Evolutionary conservation across 805 yeast genomes (phyloP), one percentile per base, ranked within the genome.

Genomic region (Tetrapisispora nanseiensis): DNA sequence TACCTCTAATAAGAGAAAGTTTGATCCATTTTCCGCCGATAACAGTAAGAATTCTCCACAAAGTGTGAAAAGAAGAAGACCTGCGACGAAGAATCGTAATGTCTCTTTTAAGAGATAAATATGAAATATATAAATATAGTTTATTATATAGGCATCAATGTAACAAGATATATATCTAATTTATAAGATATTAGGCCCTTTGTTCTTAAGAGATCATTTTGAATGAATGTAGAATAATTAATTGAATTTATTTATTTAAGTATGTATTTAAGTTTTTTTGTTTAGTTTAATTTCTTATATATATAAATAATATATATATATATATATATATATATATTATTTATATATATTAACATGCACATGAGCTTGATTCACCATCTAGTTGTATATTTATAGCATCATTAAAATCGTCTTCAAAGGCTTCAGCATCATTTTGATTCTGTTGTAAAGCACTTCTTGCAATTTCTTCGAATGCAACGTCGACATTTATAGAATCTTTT

Each of bases 381-480:
- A 90, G 75, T 59, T 86, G 92, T 55, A 90, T 90, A 63, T 90
- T 90, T 50, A 90, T 90, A 20, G 97, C 97, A 64, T 90, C 97
- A 37, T 92, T 83, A 62, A 87, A 90, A 64, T 90, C 97, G 56
- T 89, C 96, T 52, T 80, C 81, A 56, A 82, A 87, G 45, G 86
- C 96, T 55, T 85, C 85, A 42, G 84, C 82, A 43, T 63, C 67
- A 30, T 63, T 61, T 47, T 64, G 62, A 61, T 87, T 96, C 65
- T 90, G 97, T 62, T 87, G 95, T 55, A 90, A 70, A 0, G 97
- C 98, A 68, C 86, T 86, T 56, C 95, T 76, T 26, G 96, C 96
- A 54, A 90, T 85, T 33, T 89, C 95, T 62, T 92, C 97, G 58
- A 90, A 90, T 3, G 97, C 97, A 55, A 83, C 80, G 57, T 89